These are phyloP conservation scores for Leccinellum luteum DNA, from an alignment of 768 basidiomycete genomes.

Conservation along the genomic window DNA sequence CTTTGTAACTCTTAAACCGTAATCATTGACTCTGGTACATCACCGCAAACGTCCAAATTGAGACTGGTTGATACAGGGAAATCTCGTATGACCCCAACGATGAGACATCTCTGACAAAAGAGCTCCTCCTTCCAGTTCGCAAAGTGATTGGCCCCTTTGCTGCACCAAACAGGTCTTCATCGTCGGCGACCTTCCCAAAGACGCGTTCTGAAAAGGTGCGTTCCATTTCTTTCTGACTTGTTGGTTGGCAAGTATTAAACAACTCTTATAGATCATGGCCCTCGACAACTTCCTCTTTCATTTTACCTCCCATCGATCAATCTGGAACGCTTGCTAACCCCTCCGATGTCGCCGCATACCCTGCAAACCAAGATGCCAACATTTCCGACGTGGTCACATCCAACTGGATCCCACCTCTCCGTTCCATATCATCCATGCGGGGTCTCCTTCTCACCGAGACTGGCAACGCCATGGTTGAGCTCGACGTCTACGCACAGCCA, in stretches of 20 bases:
- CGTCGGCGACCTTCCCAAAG: conserved; percentile 85
- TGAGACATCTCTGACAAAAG: conserved; percentile 73
- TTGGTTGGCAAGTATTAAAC: not conserved
- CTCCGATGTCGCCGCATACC: conserved; percentile 23
- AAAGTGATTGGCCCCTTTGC: conserved; percentile 99
- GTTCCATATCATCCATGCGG: conserved; percentile 42
- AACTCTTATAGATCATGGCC: conserved; percentile 66
- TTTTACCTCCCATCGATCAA: conserved; percentile 11
- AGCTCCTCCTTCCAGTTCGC: conserved; percentile 90
- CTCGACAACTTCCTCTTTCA: conserved; percentile 26
- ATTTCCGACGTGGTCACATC: not conserved
- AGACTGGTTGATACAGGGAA: conserved; percentile 46
- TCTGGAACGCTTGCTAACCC: conserved; percentile 12
- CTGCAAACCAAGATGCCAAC: conserved; percentile 1
- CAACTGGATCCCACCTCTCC: conserved; percentile 27
- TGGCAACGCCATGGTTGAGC: conserved; percentile 46
- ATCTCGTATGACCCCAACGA: conserved; percentile 72
- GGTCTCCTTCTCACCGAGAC: conserved; percentile 47
- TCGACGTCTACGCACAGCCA: conserved; percentile 35
- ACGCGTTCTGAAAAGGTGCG: conserved; percentile 86
- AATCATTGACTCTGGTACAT: conserved; percentile 23
- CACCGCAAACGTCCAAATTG: not conserved
- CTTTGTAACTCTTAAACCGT: conserved; percentile 95
- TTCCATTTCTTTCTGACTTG: not conserved
- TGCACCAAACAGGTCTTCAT: conserved; percentile 88